Percentiles rank a stretch among this genome's conserved stretches.
Conservation (phyloP, 1,139 yeast genomes). For the Candida pseudoviswanathii region DNA sequence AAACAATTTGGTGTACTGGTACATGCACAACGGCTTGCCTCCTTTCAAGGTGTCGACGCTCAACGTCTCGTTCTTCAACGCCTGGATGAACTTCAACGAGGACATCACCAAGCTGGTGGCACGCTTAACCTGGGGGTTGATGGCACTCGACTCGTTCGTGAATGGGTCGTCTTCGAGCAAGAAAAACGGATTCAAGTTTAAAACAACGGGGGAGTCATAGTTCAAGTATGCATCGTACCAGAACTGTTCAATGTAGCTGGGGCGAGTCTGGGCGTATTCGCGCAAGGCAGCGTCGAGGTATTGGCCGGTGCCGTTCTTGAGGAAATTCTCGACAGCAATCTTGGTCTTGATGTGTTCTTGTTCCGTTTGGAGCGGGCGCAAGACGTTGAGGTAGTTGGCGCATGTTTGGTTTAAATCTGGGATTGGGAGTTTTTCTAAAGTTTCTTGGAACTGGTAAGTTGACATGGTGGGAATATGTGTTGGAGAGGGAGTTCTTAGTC, state of each 20-base stretch:
- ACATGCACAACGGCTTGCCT: slow-evolving; percentile 79
- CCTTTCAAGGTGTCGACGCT: slow-evolving; percentile 72
- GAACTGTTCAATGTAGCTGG: slow-evolving; percentile 86
- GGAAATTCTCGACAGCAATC: slow-evolving; percentile 59
- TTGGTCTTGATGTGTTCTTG: slow-evolving; percentile 64
- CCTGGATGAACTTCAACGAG: slow-evolving; percentile 75
- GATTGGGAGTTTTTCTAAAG: slow-evolving; percentile 69
- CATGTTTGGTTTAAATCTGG: slow-evolving; percentile 74
- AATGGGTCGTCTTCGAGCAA: slow-evolving; percentile 90
- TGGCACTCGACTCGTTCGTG: slow-evolving; percentile 58
- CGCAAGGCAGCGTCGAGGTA: slow-evolving; percentile 64
- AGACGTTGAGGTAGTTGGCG: slow-evolving; percentile 58
- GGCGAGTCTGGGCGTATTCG: slow-evolving; percentile 62
- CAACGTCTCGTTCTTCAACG: slow-evolving; percentile 72
- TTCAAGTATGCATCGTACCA: slow-evolving; percentile 90
- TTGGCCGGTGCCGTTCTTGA: slow-evolving; percentile 58
- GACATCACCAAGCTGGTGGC: slow-evolving; percentile 83
- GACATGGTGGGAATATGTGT: slow-evolving; percentile 12
- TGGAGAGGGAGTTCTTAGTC: neutral
- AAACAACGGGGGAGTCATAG: slow-evolving; percentile 86
- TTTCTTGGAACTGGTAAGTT: slow-evolving; percentile 61
- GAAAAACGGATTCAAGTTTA: slow-evolving; percentile 85
- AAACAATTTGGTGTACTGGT: slow-evolving; percentile 81
- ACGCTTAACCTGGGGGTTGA: slow-evolving; percentile 69
- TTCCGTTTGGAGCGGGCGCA: slow-evolving; percentile 77